Evolutionary conservation across 371 early-diverging fungal genomes (phyloP), one percentile per base, ranked within the genome.

Genomic region (Capillidium heterosporum): DNA sequence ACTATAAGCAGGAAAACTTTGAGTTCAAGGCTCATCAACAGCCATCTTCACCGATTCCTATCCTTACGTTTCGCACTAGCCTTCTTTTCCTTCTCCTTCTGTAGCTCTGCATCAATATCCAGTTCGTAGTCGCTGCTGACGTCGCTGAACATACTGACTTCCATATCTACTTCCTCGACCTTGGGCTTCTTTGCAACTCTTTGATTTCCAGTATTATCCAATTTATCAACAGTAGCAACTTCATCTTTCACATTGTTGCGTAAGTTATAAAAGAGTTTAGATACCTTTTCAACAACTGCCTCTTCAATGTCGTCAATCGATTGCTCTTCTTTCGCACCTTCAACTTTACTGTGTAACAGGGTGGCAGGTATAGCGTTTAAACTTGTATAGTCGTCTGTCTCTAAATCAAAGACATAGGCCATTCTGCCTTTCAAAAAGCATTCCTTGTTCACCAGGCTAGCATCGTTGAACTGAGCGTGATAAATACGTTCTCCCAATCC

Each of bases 81-180:
- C n/a, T n/a, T n/a, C n/a, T n/a, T n/a, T n/a, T n/a, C n/a, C n/a
- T n/a, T n/a, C n/a, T n/a, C n/a, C n/a, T n/a, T n/a, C n/a, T n/a
- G n/a, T n/a, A n/a, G n/a, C 13, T 13, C 40, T 40, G 57, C 42
- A 8, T 60, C 63, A 32, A 70, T 70, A 47, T 74, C 73, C 5
- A 87, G 61, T 17, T 65, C 63, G 60, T 92, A 92, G 48, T 88
- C 87, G 0, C 80, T 65, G 1, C 90, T 91, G 0, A 70, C 89
- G 58, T 85, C 92, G 2, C 77, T 85, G 77, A 93, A 93, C 21
- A 93, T 93, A 67, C 89, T 90, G 2, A 79, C 81, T 10, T 77
- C 76, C 8, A 76, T 81, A 58, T 73, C 75, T 54, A 69, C 70
- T 29, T 63, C 64, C 7, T 60, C 68, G 2, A 59, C 63, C 28